phyloP scores from a whole-genome alignment of 192 early-diverging fungal species.

The Coemansia sp. region DNA sequence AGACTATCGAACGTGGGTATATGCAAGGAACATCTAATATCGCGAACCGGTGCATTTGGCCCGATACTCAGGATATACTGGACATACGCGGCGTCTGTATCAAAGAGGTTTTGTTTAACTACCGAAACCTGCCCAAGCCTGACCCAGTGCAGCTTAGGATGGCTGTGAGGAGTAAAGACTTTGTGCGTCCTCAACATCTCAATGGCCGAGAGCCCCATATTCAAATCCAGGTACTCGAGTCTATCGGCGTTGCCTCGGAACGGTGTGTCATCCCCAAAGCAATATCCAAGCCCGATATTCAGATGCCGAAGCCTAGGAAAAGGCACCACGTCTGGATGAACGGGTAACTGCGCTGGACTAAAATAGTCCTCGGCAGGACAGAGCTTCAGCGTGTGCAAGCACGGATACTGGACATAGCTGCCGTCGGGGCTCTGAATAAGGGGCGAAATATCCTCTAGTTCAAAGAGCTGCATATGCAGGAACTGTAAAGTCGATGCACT shows the following conservation, averaged over 20 bases:
- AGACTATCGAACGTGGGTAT: neutral
- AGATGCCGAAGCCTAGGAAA: neutral
- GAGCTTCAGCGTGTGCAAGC: neutral
- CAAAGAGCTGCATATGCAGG: neutral
- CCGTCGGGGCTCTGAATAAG: neutral
- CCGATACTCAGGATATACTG: neutral
- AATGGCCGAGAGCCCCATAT: neutral
- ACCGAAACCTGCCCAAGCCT: neutral
- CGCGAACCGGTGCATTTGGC: neutral
- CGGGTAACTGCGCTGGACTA: neutral
- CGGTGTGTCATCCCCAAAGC: neutral
- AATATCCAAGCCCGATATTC: neutral
- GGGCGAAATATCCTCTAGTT: neutral
- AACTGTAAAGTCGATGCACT: neutral
- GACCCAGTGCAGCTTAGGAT: neutral
- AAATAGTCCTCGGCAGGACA: neutral
- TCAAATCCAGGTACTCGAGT: neutral
- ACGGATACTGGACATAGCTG: neutral
- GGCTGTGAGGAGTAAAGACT: neutral
- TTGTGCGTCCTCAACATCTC: neutral
- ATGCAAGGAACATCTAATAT: neutral
- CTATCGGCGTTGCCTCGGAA: neutral
- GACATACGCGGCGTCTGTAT: neutral
- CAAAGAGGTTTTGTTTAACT: neutral
- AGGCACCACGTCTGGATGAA: neutral